Evolutionary conservation across 805 yeast genomes (phyloP), one percentile per base, ranked within the genome.

Genomic region (Ogataea chonburiensis): DNA sequence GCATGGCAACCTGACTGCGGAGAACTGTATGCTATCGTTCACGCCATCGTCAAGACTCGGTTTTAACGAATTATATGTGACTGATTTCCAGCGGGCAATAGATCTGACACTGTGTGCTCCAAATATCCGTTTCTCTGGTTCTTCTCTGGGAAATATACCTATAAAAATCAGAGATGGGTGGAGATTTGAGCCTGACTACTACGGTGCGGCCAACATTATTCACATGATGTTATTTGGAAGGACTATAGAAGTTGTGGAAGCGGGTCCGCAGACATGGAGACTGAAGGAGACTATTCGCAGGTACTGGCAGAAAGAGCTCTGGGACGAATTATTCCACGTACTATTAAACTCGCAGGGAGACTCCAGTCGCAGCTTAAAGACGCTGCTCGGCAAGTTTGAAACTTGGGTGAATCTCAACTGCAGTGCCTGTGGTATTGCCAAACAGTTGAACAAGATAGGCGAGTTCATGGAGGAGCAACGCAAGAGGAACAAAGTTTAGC

Each of bases 1-100:
- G 9, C 96, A 88, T 61, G 94, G 95, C 2, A 95, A 88, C 55
- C 58, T 88, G 36, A 85, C 83, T 53, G 81, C 95, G 0, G 95
- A 85, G 45, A 88, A 87, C 54, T 84, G 93, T 46, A 83, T 88
- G 94, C 53, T 86, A 3, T 61, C 64, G 11, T 39, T 50, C 17
- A 45, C 41, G 0, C 49, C 45, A 5, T 20, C 38, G 5, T 31
- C 29, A 5, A 42, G 29, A 23, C 38, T 50, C 3, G 28, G 47
- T 4, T 56, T 40, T 17, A 31, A 40, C 10, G 61, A 56, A 29
- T 8, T 56, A 1, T 28, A 38, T 0, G 55, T 88, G 28, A 83
- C 87, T 46, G 95, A 87, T 60, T 88, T 84, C 61, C 94, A 94
- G 3, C 68, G 89, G 45, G 77, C 91, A 0, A 73, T 86, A 17